These are phyloP conservation scores for sorghum (Sorghum bicolor) DNA, from an alignment of 176 grass and related monocot genomes.

Conservation along the genomic window DNA sequence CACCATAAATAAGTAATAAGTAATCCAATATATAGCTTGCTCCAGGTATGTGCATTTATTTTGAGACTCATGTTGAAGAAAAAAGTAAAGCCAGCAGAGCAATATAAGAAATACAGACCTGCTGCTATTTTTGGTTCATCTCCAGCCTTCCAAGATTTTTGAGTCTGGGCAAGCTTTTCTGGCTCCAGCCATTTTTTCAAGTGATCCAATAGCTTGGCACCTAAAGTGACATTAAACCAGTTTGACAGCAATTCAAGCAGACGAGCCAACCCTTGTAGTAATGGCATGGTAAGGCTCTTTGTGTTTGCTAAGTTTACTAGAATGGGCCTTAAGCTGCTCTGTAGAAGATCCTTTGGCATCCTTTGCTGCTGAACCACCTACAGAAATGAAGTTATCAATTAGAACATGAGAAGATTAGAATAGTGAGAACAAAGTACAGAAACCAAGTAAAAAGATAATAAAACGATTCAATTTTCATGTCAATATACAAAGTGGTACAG, in stretches of 20 bases:
- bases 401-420: background rate
- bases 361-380: constrained; percentile 99
- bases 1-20: background rate
- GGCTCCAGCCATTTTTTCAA: constrained; percentile 98
- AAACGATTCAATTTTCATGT: background rate
- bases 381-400: constrained; percentile 7
- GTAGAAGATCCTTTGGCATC: constrained; percentile 98
- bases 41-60: background rate
- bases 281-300: constrained; percentile 95
- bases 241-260: constrained; percentile 91
- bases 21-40: background rate
- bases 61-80: background rate
- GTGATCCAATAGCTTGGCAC: constrained; percentile 95
- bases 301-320: constrained; percentile 97
- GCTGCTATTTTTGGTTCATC: constrained; percentile 97
- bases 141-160: constrained; percentile 95
- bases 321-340: constrained; percentile 94
- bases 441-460: background rate
- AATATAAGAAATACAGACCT: constrained; percentile 42
- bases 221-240: constrained; percentile 99
- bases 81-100: background rate
- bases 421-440: background rate
- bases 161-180: constrained; percentile 88
- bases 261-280: constrained; percentile 93
- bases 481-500: constrained; percentile 15